A percentile compares a stretch with the other conserved stretches of the same genome.
Evolutionary conservation across 805 yeast species (phyloP).

Genomic region (Aciculoconidium aculeatum): DNA sequence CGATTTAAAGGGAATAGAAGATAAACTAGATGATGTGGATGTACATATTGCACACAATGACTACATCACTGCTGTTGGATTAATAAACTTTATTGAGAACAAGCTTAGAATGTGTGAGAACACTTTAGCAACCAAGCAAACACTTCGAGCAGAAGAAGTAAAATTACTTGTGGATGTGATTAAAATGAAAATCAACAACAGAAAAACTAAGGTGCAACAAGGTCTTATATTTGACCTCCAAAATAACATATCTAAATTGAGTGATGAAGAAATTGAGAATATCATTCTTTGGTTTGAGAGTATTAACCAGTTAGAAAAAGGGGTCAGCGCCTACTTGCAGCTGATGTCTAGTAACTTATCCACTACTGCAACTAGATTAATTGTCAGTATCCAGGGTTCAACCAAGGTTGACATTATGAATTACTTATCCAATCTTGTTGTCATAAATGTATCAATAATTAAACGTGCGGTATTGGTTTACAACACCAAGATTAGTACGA

Average conservation of each 20-base stretch:
- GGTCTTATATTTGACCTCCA: slow-evolving; percentile 33
- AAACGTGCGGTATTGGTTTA: slow-evolving; percentile 49
- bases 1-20: slow-evolving; percentile 51
- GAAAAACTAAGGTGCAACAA: slow-evolving; percentile 33
- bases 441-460: slow-evolving; percentile 31
- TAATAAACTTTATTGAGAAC: slow-evolving; percentile 31
- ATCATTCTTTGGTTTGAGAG: slow-evolving; percentile 32
- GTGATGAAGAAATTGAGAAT: slow-evolving; percentile 23
- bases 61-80: slow-evolving; percentile 41
- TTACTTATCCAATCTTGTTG: slow-evolving; percentile 34
- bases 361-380: slow-evolving; percentile 26
- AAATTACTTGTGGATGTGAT: slow-evolving; percentile 35
- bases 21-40: slow-evolving; percentile 63
- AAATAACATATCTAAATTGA: slow-evolving; percentile 26
- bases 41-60: slow-evolving; percentile 57
- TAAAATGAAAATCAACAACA: slow-evolving; percentile 32
- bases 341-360: slow-evolving; percentile 30
- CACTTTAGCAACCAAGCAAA: slow-evolving; percentile 5
- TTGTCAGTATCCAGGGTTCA: slow-evolving; percentile 37
- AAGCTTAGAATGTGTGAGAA: slow-evolving; percentile 24
- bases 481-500: slow-evolving; percentile 25
- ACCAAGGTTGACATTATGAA: slow-evolving; percentile 39
- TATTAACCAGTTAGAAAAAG: slow-evolving; percentile 32
- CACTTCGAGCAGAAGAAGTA: slow-evolving; percentile 18
- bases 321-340: slow-evolving; percentile 27